Conservation (phyloP, 352 stramenopile genomes). For the Globisporangium nodosum region DNA sequence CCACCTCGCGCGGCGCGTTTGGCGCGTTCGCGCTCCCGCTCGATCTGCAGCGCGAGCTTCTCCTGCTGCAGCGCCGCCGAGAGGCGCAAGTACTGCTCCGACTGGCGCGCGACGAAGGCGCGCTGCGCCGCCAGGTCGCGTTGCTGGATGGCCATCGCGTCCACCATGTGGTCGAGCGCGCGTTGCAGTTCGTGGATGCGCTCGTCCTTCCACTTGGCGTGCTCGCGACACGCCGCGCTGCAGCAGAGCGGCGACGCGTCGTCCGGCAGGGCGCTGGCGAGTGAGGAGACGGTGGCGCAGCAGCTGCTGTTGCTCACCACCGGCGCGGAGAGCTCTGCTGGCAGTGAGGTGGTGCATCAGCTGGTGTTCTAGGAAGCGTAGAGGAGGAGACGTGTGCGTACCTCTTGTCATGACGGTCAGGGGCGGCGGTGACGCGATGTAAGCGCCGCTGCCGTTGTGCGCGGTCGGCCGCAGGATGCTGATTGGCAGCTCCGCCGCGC, state of each 20-base stretch:
- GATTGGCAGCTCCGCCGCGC: not conserved
- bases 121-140: constrained; percentile 29
- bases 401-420: constrained; percentile 1
- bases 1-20: not conserved
- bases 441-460: not conserved
- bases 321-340: not conserved
- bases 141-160: constrained; percentile 37
- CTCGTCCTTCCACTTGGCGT: constrained; percentile 24
- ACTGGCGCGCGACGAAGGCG: constrained; percentile 23
- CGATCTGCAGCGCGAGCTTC: constrained; percentile 25
- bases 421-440: not conserved
- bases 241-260: constrained; percentile 7
- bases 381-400: not conserved
- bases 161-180: constrained; percentile 32
- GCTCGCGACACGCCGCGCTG: constrained; percentile 17
- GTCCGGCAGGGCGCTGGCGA: not conserved
- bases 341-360: no score
- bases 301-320: not conserved
- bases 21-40: constrained; percentile 12
- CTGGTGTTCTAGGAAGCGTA: not conserved
- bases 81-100: constrained; percentile 27
- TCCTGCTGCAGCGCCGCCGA: constrained; percentile 29
- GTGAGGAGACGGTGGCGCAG: not conserved
- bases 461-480: not conserved
- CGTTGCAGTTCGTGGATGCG: constrained; percentile 29